Base-by-base conservation (phyloP, 177 flowering plant species). In the Tripterygium wilfordii region DNA sequence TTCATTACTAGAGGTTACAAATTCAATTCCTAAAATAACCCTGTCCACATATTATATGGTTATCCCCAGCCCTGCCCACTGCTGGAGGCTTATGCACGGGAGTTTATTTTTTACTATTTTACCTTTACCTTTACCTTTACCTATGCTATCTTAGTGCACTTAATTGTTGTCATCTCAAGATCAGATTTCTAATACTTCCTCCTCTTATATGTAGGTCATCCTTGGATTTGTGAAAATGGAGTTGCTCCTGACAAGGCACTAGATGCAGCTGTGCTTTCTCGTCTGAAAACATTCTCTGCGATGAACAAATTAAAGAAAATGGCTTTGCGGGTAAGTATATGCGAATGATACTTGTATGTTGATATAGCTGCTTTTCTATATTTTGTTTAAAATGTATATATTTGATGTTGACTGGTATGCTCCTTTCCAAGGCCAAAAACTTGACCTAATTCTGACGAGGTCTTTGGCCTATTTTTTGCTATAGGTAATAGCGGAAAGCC, bases 401-500 rank as follows among this genome's bases (percentile, higher is more conserved):
- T 6, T 30, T 30, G 33, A 12, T 12, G 7, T 30, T 30, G 33
- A 6, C 8, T 2, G 8, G 12, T 1, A 38, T 38, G 24, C n/a
- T n/a, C n/a, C n/a, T 1, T 32, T 3, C 14, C 8, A 32, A n/a
- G 36, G 13, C 10, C 13, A 10, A n/a, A 32, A 9, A 32, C 3
- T 32, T 32, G 36, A 24, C 8, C 27, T 43, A 6, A 13, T 25
- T 8, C 12, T 46, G 23, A 27, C 10, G 8, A 27, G 23, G 13
- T 27, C 23, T 26, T 9, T 36, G 57, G 36, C 32, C 14, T 43
- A 22, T 12, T 53, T 22, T 35, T 9, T 60, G 1, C 22, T 29
- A 36, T 49, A 85, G 95, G 91, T 86, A 16, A 85, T 85, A 45
- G 88, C 94, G 63, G 90, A 80, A 69, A 82, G 90, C 56, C 69